Evolutionary conservation across 257 asterid species (phyloP), one percentile per base, ranked within the genome.

Genomic region (Oldenlandia corymbosa): DNA sequence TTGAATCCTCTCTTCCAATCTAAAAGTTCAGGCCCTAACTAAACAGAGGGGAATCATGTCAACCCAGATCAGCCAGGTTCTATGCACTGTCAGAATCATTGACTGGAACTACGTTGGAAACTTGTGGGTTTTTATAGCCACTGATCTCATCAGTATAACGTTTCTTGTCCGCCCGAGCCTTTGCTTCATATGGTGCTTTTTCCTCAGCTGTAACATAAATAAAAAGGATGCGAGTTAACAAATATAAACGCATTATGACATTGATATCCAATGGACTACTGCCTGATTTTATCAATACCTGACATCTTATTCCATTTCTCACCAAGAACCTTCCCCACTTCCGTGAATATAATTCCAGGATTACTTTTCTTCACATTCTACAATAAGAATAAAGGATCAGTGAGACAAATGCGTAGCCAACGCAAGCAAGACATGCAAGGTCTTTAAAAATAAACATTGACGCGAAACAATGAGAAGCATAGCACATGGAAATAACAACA

Each of bases 261-360:
- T 13, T 39, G n/a, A 9, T 8, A 24, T 32, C 26, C 17, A 48
- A 61, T 12, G 4, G 48, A 1, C 20, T 31, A 20, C 13, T 32
- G 28, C 32, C 16, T 28, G 34, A 30, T 16, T 10, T 59, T 20
- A 42, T 13, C 73, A n/a, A 46, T 73, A 88, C 97, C 94, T 78
- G 97, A 82, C 81, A 91, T 27, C 80, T 85, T 91, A 51, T 91
- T 79, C 97, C 96, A 88, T 76, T 85, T 78, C 37, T 91, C 97
- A 14, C 97, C 97, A 23, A 88, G 87, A 50, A 72, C 91, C 78
- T 71, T 88, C 46, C 93, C 97, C 34, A 84, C 68, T 1, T 88
- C 95, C 1, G 86, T 79, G 64, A 88, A 91, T n/a, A 81, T 1
- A 60, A 91, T 88, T 69, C 95, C 97, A 8, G 95, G 94, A 65